phyloP scores from a whole-genome alignment of 1,139 yeast species.

The Diutina neorugosa region DNA sequence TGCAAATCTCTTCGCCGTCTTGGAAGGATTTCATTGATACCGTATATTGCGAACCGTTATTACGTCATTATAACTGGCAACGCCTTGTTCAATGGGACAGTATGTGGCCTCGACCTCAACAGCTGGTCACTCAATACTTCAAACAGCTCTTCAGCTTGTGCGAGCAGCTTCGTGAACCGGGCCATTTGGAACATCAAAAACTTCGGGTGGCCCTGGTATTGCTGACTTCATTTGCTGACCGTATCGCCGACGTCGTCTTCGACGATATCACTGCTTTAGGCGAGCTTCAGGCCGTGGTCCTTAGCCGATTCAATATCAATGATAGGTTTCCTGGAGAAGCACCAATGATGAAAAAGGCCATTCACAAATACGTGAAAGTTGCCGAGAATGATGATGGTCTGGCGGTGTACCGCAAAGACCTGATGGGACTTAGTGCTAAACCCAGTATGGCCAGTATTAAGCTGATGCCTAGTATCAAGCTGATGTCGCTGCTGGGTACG shows the following conservation, averaged over 20 bases:
- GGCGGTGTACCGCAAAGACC: slow-evolving; percentile 1
- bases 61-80: not conserved
- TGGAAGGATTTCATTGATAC: not conserved
- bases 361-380: not conserved
- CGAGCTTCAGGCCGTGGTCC: not conserved
- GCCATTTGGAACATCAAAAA: not conserved
- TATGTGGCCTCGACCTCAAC: not conserved
- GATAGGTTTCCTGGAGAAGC: not conserved
- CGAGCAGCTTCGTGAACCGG: not conserved
- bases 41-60: not conserved
- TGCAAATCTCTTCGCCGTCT: not conserved
- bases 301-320: not conserved
- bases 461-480: not conserved
- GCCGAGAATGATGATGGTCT: not conserved
- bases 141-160: not conserved
- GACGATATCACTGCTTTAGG: not conserved
- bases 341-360: not conserved
- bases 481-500: not conserved
- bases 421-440: not conserved
- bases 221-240: not conserved
- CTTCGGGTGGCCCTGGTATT: not conserved
- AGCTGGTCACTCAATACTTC: not conserved
- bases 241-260: not conserved
- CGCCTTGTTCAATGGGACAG: not conserved
- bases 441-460: not conserved